Evolutionary conservation across 805 yeast species (phyloP).

Genomic region (Wickerhamomyces subpelliculosus): DNA sequence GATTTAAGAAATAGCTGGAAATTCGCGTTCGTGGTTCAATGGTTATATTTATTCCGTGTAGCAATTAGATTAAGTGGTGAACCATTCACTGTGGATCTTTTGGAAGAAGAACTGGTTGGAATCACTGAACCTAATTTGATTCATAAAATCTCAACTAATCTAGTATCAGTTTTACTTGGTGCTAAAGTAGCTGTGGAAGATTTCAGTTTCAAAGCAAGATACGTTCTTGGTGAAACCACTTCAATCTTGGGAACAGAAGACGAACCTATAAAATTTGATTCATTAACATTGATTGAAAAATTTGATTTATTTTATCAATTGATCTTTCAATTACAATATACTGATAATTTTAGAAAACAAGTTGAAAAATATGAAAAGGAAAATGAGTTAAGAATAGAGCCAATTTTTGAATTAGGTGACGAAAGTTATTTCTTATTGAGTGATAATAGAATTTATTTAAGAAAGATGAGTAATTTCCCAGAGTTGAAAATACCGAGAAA

Average conservation of each 20-base stretch:
- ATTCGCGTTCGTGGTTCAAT: conserved; percentile 39
- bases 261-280: conserved; percentile 28
- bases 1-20: conserved; percentile 30
- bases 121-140: conserved; percentile 34
- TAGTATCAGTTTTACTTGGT: conserved; percentile 16
- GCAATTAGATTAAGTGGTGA: conserved; percentile 43
- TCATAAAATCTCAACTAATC: conserved; percentile 31
- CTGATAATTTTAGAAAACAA: conserved; percentile 40
- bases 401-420: conserved; percentile 19
- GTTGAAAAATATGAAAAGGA: conserved; percentile 32
- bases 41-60: conserved; percentile 51
- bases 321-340: conserved; percentile 34
- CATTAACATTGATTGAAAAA: conserved; percentile 37
- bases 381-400: conserved; percentile 24
- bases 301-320: conserved; percentile 41
- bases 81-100: conserved; percentile 46
- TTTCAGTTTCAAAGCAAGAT: conserved; percentile 21
- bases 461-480: conserved; percentile 23
- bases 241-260: conserved; percentile 18
- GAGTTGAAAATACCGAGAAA: conserved; percentile 28
- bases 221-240: conserved; percentile 18
- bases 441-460: conserved; percentile 44
- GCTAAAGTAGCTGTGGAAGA: conserved; percentile 17
- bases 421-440: conserved; percentile 35
- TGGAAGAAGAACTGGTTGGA: conserved; percentile 56